Evolutionary conservation across 2,329 filamentous ascomycete genomes (phyloP).

Genomic region (Sporothrix humicola): DNA sequence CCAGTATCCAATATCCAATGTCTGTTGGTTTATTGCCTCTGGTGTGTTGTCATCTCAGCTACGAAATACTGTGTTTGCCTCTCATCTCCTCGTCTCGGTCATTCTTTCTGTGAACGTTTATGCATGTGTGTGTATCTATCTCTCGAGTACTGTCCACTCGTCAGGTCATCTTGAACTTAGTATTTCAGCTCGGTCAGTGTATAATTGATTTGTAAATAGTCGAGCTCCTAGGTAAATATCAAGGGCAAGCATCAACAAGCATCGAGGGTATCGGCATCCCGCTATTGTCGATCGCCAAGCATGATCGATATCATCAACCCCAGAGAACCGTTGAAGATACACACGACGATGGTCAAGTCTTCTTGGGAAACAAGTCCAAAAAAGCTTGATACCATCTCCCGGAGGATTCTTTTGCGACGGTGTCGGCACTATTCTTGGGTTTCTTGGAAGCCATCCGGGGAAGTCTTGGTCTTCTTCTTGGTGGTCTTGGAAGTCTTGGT

Average conservation of each 20-base stretch:
- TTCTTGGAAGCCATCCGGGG: not conserved
- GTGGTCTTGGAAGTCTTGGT: not conserved
- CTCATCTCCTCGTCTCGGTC: not conserved
- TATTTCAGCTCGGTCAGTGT: too few species aligned
- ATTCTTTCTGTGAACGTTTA: not conserved
- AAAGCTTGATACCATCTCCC: not conserved
- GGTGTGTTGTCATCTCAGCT: not conserved
- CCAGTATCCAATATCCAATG: too few species aligned
- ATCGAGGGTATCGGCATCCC: too few species aligned
- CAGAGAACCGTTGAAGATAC: not conserved
- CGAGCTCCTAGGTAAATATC: too few species aligned
- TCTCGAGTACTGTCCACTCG: too few species aligned
- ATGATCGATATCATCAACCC: too few species aligned
- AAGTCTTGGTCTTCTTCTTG: not conserved
- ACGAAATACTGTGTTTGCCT: too few species aligned
- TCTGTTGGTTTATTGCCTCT: not conserved
- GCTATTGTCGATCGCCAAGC: too few species aligned
- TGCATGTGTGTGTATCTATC: not conserved
- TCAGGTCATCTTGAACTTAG: too few species aligned
- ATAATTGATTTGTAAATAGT: too few species aligned
- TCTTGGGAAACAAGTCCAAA: not conserved
- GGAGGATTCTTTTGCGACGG: not conserved
- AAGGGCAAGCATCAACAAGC: too few species aligned
- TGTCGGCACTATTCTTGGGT: not conserved
- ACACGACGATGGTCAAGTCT: not conserved